Conservation (phyloP, 495 filamentous ascomycete genomes). For the Astrothelium macrocarpum region DNA sequence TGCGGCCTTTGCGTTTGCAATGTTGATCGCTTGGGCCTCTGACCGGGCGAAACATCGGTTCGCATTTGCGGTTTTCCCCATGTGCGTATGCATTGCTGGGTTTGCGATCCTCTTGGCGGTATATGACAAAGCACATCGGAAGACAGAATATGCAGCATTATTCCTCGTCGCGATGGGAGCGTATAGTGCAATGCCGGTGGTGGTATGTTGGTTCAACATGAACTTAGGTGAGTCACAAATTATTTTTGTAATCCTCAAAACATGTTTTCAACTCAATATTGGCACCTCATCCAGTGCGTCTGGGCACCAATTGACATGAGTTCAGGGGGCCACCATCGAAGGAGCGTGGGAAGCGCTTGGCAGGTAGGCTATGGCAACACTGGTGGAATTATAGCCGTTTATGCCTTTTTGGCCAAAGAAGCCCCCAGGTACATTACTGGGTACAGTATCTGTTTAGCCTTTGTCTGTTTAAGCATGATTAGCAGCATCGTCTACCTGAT, state of each 20-base stretch:
- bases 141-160: slow-evolving; percentile 27
- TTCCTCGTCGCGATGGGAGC: slow-evolving; percentile 36
- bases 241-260: neutral
- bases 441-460: slow-evolving; percentile 68
- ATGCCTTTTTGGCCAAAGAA: slow-evolving; percentile 64
- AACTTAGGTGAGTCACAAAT: slow-evolving; percentile 16
- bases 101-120: slow-evolving; percentile 33
- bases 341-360: slow-evolving; percentile 76
- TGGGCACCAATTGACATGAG: slow-evolving; percentile 75
- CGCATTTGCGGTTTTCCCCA: slow-evolving; percentile 29
- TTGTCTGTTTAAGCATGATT: slow-evolving; percentile 55
- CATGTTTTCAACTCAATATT: slow-evolving; percentile 46
- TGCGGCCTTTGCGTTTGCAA: slow-evolving; percentile 34
- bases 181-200: slow-evolving; percentile 64
- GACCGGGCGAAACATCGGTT: slow-evolving; percentile 30
- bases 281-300: too few species aligned
- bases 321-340: slow-evolving; percentile 64
- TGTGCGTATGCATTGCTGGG: slow-evolving; percentile 37
- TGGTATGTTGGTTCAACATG: slow-evolving; percentile 91
- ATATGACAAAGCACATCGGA: slow-evolving; percentile 25
- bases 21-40: slow-evolving; percentile 30
- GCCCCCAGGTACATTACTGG: slow-evolving; percentile 61
- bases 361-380: slow-evolving; percentile 77
- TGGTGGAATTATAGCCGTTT: slow-evolving; percentile 86
- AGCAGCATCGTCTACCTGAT: slow-evolving; percentile 52